Percentiles rank a stretch among this genome's conserved stretches.
Evolutionary conservation across 2,329 filamentous ascomycete species (phyloP).

Genomic region (Fusarium miscanthi): DNA sequence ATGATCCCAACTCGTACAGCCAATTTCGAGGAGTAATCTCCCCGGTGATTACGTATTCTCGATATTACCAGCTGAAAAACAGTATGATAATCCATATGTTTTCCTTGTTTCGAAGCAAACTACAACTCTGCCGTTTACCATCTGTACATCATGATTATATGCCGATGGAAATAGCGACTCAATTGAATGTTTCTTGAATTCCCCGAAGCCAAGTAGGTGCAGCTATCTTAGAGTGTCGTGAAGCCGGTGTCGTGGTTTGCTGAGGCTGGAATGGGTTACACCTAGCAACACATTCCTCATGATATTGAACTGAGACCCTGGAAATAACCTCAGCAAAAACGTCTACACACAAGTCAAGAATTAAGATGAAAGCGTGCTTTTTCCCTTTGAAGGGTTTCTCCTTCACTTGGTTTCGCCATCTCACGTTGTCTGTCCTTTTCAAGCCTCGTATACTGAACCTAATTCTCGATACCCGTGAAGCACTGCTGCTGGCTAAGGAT

Average conservation of each 20-base stretch:
- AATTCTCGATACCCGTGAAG: slow-evolving; percentile 6
- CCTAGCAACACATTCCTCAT: slow-evolving; percentile 55
- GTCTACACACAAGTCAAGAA: slow-evolving; percentile 10
- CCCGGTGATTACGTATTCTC: slow-evolving; percentile 18
- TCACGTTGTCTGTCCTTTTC: slow-evolving; percentile 35
- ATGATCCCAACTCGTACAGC: slow-evolving; percentile 38
- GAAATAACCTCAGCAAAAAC: slow-evolving; percentile 42
- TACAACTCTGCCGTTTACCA: not conserved
- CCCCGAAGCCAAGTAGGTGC: not conserved
- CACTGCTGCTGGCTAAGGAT: slow-evolving; percentile 15
- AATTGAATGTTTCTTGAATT: not conserved
- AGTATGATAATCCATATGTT: not conserved
- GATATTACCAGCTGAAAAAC: slow-evolving; percentile 3
- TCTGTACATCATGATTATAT: not conserved
- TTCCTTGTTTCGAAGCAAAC: not conserved
- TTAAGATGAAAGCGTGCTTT: slow-evolving; percentile 39
- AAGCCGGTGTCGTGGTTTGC: slow-evolving; percentile 28
- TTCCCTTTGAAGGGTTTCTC: slow-evolving; percentile 27
- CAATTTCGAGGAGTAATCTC: slow-evolving; percentile 28
- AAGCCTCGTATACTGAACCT: slow-evolving; percentile 9
- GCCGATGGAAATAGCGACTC: slow-evolving; percentile 1
- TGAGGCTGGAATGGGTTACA: slow-evolving; percentile 51
- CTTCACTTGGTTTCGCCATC: slow-evolving; percentile 26
- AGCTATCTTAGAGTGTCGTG: slow-evolving; percentile 22
- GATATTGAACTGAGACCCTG: slow-evolving; percentile 47